These are phyloP conservation scores for Mucor ambiguus DNA, from an alignment of 371 early-diverging fungal species.

Conservation along the genomic window DNA sequence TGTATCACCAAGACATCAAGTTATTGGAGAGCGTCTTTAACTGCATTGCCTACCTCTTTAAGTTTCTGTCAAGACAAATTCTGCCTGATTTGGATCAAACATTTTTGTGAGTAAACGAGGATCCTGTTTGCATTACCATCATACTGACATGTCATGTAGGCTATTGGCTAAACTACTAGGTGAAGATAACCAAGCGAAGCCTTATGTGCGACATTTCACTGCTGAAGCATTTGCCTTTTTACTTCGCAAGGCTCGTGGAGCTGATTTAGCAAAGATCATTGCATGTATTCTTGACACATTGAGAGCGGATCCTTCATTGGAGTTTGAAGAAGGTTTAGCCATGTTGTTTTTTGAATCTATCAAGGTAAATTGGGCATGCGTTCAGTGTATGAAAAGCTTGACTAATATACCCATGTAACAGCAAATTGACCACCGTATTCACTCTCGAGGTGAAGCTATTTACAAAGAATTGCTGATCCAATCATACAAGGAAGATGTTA, in stretches of 20 bases:
- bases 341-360: conserved; percentile 80
- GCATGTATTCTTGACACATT: conserved; percentile 62
- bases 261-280: conserved; percentile 59
- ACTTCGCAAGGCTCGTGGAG: conserved; percentile 73
- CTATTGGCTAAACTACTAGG: conserved; percentile 72
- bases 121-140: neutral
- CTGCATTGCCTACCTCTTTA: conserved; percentile 88
- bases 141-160: conserved; percentile 27
- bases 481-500: conserved; percentile 35
- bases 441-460: conserved; percentile 57
- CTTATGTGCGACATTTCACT: conserved; percentile 85
- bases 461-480: conserved; percentile 54
- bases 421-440: conserved; percentile 62
- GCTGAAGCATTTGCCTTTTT: conserved; percentile 93
- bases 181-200: conserved; percentile 64
- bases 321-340: conserved; percentile 76
- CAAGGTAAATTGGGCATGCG: conserved; percentile 55
- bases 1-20: conserved; percentile 67
- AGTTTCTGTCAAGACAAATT: conserved; percentile 78
- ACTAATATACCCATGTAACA: conserved; percentile 4
- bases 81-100: conserved; percentile 68
- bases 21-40: conserved; percentile 87
- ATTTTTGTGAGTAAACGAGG: conserved; percentile 53
- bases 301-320: conserved; percentile 45
- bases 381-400: neutral